These are phyloP conservation scores for Pistacia atlantica DNA, from an alignment of 345 rosid species.

Conservation along the genomic window DNA sequence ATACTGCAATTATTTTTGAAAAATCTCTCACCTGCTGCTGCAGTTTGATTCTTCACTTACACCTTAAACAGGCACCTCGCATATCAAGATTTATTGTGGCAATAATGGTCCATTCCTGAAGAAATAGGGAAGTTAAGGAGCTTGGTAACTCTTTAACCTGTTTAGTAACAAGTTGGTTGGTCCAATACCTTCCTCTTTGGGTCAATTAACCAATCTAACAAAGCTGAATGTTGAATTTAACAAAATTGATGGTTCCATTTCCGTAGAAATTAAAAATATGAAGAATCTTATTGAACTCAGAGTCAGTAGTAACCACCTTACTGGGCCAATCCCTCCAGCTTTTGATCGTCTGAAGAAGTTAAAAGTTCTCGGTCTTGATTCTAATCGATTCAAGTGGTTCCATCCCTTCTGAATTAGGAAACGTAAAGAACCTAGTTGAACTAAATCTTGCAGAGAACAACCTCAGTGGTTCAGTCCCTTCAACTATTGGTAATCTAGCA, in stretches of 20 bases:
- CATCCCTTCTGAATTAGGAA: neutral
- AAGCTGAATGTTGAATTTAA: neutral
- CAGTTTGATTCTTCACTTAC: neutral
- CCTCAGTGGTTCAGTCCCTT: constrained; percentile 5
- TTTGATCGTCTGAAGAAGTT: constrained; percentile 3
- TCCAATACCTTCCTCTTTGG: constrained; percentile 7
- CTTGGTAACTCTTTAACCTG: neutral
- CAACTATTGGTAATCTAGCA: neutral
- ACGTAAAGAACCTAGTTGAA: neutral
- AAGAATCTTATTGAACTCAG: neutral
- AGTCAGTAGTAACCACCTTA: neutral
- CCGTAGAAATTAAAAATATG: neutral
- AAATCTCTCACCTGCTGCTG: no score
- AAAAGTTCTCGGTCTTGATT: neutral
- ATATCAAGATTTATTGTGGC: no score
- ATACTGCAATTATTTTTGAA: no score
- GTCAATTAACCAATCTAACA: neutral
- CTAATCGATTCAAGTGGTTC: neutral
- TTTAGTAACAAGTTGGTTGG: neutral
- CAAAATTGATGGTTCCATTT: neutral
- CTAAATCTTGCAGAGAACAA: neutral
- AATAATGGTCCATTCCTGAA: neutral
- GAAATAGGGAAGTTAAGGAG: constrained; percentile 1
- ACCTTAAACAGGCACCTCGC: no score
- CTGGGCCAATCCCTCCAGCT: constrained; percentile 3